Evolutionary conservation across 2,329 filamentous ascomycete species (phyloP).

Genomic region (Fusarium azukiicola): DNA sequence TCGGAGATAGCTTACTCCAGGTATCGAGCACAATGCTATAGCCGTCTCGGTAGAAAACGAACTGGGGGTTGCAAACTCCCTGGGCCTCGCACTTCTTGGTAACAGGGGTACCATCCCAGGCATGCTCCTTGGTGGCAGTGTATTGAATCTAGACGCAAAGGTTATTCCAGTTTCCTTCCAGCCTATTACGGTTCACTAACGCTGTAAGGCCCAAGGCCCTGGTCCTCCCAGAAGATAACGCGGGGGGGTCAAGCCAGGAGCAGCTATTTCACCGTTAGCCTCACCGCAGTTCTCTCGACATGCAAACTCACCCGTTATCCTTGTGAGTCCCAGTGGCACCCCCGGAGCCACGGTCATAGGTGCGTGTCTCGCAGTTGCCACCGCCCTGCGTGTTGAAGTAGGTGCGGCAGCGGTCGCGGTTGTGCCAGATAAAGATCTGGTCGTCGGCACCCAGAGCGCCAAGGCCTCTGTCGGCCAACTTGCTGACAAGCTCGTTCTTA

Average conservation of each 20-base stretch:
- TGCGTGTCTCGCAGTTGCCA: constrained; percentile 26
- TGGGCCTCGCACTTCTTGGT: constrained; percentile 14
- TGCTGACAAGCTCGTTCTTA: not conserved
- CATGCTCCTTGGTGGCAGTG: constrained; percentile 27
- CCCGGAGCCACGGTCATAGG: constrained; percentile 17
- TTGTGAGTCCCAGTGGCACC: constrained; percentile 14
- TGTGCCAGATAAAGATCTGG: constrained; percentile 28
- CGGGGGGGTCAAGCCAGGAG: constrained; percentile 21
- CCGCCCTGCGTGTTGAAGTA: constrained; percentile 28
- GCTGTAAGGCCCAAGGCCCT: constrained; percentile 27
- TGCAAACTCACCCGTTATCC: constrained; percentile 2
- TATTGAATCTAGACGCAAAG: constrained; percentile 16
- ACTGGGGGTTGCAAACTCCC: constrained; percentile 28
- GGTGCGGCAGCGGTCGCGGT: constrained; percentile 19
- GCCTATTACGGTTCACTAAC: not conserved
- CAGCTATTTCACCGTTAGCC: constrained; percentile 11
- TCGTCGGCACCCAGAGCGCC: constrained; percentile 5
- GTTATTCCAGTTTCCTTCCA: not conserved
- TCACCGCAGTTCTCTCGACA: not conserved
- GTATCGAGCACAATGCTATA: constrained; percentile 26
- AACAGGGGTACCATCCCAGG: constrained; percentile 4
- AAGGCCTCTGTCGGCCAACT: constrained; percentile 3
- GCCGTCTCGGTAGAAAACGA: constrained; percentile 22
- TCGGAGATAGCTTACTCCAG: constrained; percentile 13
- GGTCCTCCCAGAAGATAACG: constrained; percentile 24